A percentile compares a stretch with the other conserved stretches of the same genome.
phyloP scores from a whole-genome alignment of 1,284 basidiomycete genomes.

The Somion occarium region DNA sequence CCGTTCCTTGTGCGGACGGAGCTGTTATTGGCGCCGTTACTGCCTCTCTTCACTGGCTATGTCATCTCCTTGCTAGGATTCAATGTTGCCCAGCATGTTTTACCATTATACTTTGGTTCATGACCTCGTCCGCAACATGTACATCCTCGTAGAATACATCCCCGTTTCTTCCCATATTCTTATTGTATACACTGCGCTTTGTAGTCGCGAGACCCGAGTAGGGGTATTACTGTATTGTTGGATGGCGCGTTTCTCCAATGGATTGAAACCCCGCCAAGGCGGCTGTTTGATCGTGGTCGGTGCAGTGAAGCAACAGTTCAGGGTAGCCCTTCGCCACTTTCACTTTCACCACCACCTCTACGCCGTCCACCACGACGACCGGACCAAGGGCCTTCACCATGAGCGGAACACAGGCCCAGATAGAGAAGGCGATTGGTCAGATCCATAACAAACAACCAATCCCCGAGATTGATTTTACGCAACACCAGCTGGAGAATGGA shows the following conservation, averaged over 20 bases:
- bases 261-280: slow-evolving; percentile 13
- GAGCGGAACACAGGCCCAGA: slow-evolving; percentile 41
- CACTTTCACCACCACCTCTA: slow-evolving; percentile 16
- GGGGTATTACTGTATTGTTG: not conserved
- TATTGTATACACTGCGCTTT: not conserved
- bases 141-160: slow-evolving; percentile 1
- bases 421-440: slow-evolving; percentile 72
- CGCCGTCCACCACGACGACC: slow-evolving; percentile 12
- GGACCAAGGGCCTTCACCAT: slow-evolving; percentile 15
- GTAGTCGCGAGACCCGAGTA: not conserved
- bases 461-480: slow-evolving; percentile 82
- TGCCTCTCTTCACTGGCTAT: slow-evolving; percentile 82
- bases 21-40: slow-evolving; percentile 78
- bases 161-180: not conserved
- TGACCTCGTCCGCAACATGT: slow-evolving; percentile 14
- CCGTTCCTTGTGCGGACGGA: slow-evolving; percentile 88
- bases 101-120: slow-evolving; percentile 76
- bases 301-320: slow-evolving; percentile 1
- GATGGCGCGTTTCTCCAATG: not conserved
- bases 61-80: slow-evolving; percentile 85
- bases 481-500: slow-evolving; percentile 86
- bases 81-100: slow-evolving; percentile 78
- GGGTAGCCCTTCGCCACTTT: not conserved
- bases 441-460: slow-evolving; percentile 62
- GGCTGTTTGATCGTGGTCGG: not conserved